phyloP scores from a whole-genome alignment of 345 rosid genomes.

The Brassica rapa region DNA sequence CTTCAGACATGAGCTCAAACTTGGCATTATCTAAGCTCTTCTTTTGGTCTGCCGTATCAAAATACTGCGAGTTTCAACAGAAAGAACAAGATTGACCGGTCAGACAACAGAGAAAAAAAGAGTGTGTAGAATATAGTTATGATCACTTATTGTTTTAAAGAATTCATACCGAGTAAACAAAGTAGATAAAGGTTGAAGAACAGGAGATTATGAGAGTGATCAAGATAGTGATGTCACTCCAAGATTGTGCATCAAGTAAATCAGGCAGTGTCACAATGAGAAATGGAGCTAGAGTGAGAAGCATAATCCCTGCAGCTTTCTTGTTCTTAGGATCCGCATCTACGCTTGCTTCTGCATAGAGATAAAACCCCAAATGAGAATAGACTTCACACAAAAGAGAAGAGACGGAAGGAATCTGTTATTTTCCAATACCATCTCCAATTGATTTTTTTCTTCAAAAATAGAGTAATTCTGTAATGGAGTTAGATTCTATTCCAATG shows the following conservation, averaged over 20 bases:
- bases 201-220: conserved; percentile 30
- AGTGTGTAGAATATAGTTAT: neutral
- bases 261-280: conserved; percentile 39
- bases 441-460: neutral
- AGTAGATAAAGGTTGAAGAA: conserved; percentile 39
- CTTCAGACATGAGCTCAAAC: conserved; percentile 45
- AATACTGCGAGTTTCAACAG: conserved; percentile 23
- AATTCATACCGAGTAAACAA: conserved; percentile 40
- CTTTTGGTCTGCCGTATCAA: conserved; percentile 38
- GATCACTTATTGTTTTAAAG: neutral
- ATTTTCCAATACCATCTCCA: neutral
- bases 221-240: conserved; percentile 29
- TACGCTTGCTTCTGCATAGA: conserved; percentile 36
- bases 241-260: conserved; percentile 31
- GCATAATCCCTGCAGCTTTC: conserved; percentile 43
- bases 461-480: too few relatives aligned
- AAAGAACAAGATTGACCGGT: neutral
- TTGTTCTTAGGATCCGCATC: conserved; percentile 44
- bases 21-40: conserved; percentile 41
- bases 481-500: too few relatives aligned
- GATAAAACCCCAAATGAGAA: neutral
- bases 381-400: neutral
- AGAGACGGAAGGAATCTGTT: neutral
- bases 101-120: neutral
- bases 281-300: conserved; percentile 37